Evolutionary conservation across 345 rosid genomes (phyloP), one percentile per base, ranked within the genome.

Genomic region (Boechera divaricarpa): DNA sequence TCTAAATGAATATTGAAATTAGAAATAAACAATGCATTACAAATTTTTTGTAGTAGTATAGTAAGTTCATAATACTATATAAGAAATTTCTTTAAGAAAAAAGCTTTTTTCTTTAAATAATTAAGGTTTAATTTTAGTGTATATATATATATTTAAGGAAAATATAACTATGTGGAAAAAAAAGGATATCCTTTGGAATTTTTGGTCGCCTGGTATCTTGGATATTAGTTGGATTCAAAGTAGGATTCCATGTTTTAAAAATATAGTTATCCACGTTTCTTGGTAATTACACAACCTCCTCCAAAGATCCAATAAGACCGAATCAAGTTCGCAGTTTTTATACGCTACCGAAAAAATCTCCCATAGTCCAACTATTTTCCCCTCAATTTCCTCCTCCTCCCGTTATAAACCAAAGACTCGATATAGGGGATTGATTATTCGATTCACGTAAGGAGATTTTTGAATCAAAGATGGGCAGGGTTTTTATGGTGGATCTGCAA

Each of bases 391-490:
- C 69, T 75, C 67, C 4, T 41, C 18, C 35, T 24, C 54, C 18
- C 10, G 10, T n/a, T 54, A 63, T 42, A 28, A 60, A 63, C 56
- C 24, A 63, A 63, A 76, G 13, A 47, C 45, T 56, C 67, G 10
- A 18, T 38, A 16, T 36, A 35, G 33, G 4, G 8, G 64, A 54
- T 60, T 44, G 64, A 54, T 60, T 44, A 10, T 44, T 55, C 18
- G 54, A 33, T n/a, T 38, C 45, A 67, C 53, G 1, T 8, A 53
- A 63, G 18, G 44, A 38, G 3, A 11, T 10, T 10, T 13, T 48
- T 55, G 18, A 28, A 63, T 16, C 66, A 58, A 49, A 70, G 29
- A 89, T 91, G 97, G 97, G 94, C 54, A 91, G 87, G 81, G 60
- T 87, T 42, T 91, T 87, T 63, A 47, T 84, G 74, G 70, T 86